Percentiles rank a stretch among this genome's conserved stretches.
These are phyloP conservation scores for Hemisphaericaspora nanyangensis DNA, from an alignment of 805 yeast species.

Conservation along the genomic window DNA sequence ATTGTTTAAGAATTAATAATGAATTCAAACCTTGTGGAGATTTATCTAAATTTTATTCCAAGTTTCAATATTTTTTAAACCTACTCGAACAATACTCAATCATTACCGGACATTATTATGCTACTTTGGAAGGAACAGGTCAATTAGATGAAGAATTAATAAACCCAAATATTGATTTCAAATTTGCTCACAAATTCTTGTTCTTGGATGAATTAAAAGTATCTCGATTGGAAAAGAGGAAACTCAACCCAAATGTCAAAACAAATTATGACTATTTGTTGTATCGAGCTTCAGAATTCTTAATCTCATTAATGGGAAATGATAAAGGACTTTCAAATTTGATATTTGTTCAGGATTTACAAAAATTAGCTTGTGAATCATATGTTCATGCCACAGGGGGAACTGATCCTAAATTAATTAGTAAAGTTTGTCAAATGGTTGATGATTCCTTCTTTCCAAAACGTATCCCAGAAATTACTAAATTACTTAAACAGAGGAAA, in stretches of 20 bases:
- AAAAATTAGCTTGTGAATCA: conserved; percentile 40
- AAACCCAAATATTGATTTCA: conserved; percentile 16
- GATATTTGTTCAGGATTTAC: conserved; percentile 27
- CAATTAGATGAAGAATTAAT: conserved; percentile 14
- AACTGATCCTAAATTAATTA: conserved; percentile 11
- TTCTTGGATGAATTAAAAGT: conserved; percentile 24
- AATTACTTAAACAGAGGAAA: conserved; percentile 27
- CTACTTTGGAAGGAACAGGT: conserved; percentile 20
- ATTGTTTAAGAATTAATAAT: conserved; percentile 75
- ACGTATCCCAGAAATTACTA: conserved; percentile 30
- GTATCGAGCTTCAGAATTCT: conserved; percentile 21
- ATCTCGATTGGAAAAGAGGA: conserved; percentile 22
- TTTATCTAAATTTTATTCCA: conserved; percentile 50
- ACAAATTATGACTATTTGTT: conserved; percentile 42
- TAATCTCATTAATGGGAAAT: conserved; percentile 1
- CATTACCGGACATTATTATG: conserved; percentile 24
- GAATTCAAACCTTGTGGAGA: conserved; percentile 60
- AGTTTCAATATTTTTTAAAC: conserved; percentile 37
- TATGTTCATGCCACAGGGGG: conserved; percentile 19
- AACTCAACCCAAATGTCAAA: conserved; percentile 28
- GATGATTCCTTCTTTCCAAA: conserved; percentile 38
- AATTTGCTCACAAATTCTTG: conserved; percentile 19
- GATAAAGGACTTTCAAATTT: conserved; percentile 9
- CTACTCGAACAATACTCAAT: conserved; percentile 44
- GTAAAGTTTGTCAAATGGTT: conserved; percentile 23